Evolutionary conservation across 2,329 filamentous ascomycete species (phyloP).

Genomic region (Ilyonectria mors-panacis): DNA sequence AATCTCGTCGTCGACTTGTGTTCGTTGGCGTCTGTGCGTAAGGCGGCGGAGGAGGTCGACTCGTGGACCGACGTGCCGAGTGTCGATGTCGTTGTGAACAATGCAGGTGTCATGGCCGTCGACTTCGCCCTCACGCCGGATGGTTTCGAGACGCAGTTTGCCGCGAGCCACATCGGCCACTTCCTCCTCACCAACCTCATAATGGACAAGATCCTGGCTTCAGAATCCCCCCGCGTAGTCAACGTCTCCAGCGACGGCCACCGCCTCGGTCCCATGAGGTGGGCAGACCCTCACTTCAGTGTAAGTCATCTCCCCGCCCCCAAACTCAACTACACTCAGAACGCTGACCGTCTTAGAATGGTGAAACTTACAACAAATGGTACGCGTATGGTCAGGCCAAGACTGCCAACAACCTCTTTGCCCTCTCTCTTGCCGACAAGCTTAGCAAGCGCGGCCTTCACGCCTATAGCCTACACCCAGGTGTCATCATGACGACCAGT

Average conservation of each 20-base stretch:
- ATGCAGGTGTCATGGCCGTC: constrained; percentile 60
- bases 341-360: constrained; percentile 47
- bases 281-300: constrained; percentile 52
- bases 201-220: constrained; percentile 58
- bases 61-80: constrained; percentile 49
- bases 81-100: constrained; percentile 61
- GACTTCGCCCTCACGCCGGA: constrained; percentile 51
- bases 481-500: constrained; percentile 44
- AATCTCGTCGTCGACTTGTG: constrained; percentile 57
- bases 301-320: constrained; percentile 38
- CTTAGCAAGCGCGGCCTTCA: constrained; percentile 49
- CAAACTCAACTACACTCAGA: background rate
- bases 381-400: constrained; percentile 57
- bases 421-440: constrained; percentile 50
- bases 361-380: constrained; percentile 51
- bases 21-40: constrained; percentile 57
- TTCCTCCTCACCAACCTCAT: constrained; percentile 63
- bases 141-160: constrained; percentile 61
- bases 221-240: constrained; percentile 55
- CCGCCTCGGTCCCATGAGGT: constrained; percentile 50
- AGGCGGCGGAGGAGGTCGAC: constrained; percentile 55
- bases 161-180: constrained; percentile 62
- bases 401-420: constrained; percentile 55
- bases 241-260: constrained; percentile 57
- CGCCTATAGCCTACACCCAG: constrained; percentile 55